Percentiles rank a stretch among this genome's conserved stretches.
These are phyloP conservation scores for Carallia brachiata DNA, from an alignment of 345 rosid genomes.

Conservation along the genomic window DNA sequence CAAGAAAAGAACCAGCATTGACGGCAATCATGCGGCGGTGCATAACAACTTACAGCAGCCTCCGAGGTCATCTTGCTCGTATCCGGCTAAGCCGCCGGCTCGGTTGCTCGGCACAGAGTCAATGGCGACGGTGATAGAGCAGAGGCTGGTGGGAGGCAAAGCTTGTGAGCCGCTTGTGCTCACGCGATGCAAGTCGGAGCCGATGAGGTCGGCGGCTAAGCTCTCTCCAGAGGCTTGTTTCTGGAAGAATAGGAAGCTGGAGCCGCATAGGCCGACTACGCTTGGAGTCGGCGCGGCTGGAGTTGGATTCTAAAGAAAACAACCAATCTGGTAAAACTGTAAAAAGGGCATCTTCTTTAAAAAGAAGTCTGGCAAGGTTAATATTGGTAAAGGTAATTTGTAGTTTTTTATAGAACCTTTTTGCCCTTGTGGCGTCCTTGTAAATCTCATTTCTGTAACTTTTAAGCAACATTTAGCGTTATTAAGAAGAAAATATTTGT, in stretches of 20 bases:
- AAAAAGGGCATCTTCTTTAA: not conserved
- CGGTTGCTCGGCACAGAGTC: slow-evolving; percentile 28
- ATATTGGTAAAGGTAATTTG: slow-evolving; percentile 22
- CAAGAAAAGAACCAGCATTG: slow-evolving; percentile 47
- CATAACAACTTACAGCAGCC: slow-evolving; percentile 26
- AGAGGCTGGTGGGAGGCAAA: slow-evolving; percentile 51
- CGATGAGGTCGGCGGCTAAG: slow-evolving; percentile 59
- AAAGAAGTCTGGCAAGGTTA: slow-evolving; percentile 16
- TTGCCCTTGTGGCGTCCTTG: slow-evolving; percentile 5
- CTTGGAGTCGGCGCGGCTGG: slow-evolving; percentile 75
- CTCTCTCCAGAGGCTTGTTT: slow-evolving; percentile 72
- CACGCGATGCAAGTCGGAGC: slow-evolving; percentile 91
- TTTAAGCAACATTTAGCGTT: not conserved
- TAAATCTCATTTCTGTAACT: slow-evolving; percentile 16
- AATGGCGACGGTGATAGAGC: slow-evolving; percentile 45
- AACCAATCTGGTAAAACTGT: no score
- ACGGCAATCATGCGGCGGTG: slow-evolving; percentile 32
- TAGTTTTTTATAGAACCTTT: not conserved
- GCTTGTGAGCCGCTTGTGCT: slow-evolving; percentile 61
- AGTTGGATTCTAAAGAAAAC: slow-evolving; percentile 24
- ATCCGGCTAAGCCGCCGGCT: slow-evolving; percentile 40
- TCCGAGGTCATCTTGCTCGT: slow-evolving; percentile 61
- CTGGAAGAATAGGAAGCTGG: slow-evolving; percentile 86
- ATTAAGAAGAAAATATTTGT: no score
- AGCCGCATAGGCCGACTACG: slow-evolving; percentile 62